Evolutionary conservation across 164 flowering plant genomes (phyloP), one percentile per base, ranked within the genome.

Genomic region (Stephania japonica): DNA sequence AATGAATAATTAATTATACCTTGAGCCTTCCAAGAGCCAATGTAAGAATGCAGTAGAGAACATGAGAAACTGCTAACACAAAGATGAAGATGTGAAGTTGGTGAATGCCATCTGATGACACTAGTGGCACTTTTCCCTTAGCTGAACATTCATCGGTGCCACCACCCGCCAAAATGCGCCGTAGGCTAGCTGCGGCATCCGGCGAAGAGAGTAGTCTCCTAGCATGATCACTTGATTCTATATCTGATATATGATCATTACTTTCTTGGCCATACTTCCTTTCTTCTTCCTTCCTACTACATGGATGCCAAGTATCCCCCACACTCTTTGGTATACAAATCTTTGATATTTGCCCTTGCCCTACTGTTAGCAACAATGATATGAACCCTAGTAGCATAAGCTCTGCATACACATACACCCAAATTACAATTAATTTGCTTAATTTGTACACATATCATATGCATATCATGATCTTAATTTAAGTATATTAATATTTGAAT

Each of bases 11-110:
- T 19, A 42, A 7, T 7, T 47, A 13, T 77, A 88, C 94, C 92
- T 90, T 89, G 38, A 75, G 75, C 79, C 87, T 77, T 3, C 94
- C 90, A 76, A 90, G 65, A 23, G 83, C 86, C 87, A 89, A 64
- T 23, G 92, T 90, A 38, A 81, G 7, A 9, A 86, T 68, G 64
- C 93, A 87, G 47, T 88, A 87, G 43, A 89, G 81, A 2, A 91
- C 85, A 27, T 90, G 97, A 26, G 75, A 84, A 25, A 87, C 70
- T 0, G 91, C 93, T 72, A 91, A 75, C 0, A 82, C 86, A 71
- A 89, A 91, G 47, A 90, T 92, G 80, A 92, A 90, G 10, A 87
- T 87, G 71, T 91, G 97, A 7, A 91, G 91, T 27, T 90, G 90
- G 71, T 90, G 88, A 5, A 90, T 82, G 0, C 88, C 94, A 18